Conservation (phyloP, 805 yeast species). For the Debaryomyces hansenii region DNA sequence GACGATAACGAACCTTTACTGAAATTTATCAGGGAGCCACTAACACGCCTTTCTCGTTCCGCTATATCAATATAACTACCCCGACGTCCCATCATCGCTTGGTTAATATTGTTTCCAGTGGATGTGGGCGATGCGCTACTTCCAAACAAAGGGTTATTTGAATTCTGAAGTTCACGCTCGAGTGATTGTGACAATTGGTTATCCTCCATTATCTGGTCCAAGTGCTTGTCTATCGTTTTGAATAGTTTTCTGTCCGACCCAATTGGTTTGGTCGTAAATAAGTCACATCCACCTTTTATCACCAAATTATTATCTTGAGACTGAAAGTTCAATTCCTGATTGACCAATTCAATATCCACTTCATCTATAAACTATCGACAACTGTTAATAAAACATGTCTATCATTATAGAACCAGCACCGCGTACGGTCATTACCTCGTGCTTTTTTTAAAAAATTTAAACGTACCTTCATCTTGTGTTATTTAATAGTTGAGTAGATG, state of each 20-base stretch:
- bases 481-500: background rate
- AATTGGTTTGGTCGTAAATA: conserved; percentile 91
- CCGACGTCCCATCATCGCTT: conserved; percentile 15
- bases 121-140: conserved; percentile 36
- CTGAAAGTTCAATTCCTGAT: conserved; percentile 75
- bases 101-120: background rate
- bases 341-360: conserved; percentile 87
- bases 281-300: conserved; percentile 86
- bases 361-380: conserved; percentile 77
- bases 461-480: background rate
- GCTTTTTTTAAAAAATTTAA: background rate
- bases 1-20: conserved; percentile 15
- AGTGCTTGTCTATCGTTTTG: conserved; percentile 81
- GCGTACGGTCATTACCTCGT: no score
- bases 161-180: conserved; percentile 39
- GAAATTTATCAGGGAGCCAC: conserved; percentile 24
- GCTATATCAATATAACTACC: conserved; percentile 20
- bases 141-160: conserved; percentile 36
- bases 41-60: conserved; percentile 29
- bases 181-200: conserved; percentile 40
- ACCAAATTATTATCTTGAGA: conserved; percentile 43
- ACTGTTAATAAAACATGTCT: no score
- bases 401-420: no score
- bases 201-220: conserved; percentile 54
- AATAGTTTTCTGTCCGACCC: conserved; percentile 86